Evolutionary conservation across 768 basidiomycete species (phyloP).

Genomic region (Chalciporus sphaerocephalus): DNA sequence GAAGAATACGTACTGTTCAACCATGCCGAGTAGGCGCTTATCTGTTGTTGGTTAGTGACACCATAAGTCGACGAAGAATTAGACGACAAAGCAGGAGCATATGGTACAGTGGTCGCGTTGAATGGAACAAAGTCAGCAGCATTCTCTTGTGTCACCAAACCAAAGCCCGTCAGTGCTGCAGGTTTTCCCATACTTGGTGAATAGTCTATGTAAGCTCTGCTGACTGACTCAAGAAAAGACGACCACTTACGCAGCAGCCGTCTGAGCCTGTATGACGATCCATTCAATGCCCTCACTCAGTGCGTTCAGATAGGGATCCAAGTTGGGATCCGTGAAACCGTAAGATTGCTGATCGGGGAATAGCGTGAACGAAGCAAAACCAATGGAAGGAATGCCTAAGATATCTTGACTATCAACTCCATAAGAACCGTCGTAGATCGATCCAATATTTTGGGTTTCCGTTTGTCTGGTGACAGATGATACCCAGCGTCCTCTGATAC

Average conservation of each 20-base stretch:
- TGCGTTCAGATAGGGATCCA: conserved; percentile 49
- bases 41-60: conserved; percentile 50
- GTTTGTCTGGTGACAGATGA: conserved; percentile 50
- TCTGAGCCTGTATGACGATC: conserved; percentile 48
- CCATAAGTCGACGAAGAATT: conserved; percentile 37
- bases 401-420: conserved; percentile 70
- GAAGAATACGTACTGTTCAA: conserved; percentile 37
- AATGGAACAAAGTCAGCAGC: conserved; percentile 57
- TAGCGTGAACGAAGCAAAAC: conserved; percentile 56
- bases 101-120: conserved; percentile 46
- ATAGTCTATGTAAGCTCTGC: conserved; percentile 4
- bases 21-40: conserved; percentile 53
- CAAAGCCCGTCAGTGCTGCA: conserved; percentile 49
- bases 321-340: conserved; percentile 43
- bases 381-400: conserved; percentile 50
- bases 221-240: background rate
- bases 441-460: conserved; percentile 38
- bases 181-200: conserved; percentile 51
- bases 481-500: conserved; percentile 58
- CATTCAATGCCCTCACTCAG: conserved; percentile 50
- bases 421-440: conserved; percentile 56
- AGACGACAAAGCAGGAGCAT: conserved; percentile 29
- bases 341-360: conserved; percentile 69
- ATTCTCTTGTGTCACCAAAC: conserved; percentile 57
- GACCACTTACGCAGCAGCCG: conserved; percentile 40